Percentiles rank a stretch among this genome's conserved stretches.
Conservation (phyloP, 129 eudicot species). For the Centaurea solstitialis region DNA sequence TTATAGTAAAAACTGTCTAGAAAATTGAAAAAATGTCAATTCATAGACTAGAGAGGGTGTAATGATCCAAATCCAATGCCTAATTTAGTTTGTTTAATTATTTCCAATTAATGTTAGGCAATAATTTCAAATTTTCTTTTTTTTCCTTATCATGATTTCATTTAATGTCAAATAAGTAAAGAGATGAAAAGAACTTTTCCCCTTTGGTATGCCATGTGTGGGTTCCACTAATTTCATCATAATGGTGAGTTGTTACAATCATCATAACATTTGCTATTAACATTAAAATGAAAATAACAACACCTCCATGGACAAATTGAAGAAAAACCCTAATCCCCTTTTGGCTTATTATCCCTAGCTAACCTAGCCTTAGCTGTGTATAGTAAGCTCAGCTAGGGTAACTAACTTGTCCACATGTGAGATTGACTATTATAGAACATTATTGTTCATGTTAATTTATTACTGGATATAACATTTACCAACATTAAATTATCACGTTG, state of each 20-base stretch:
- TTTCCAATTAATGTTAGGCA: not conserved
- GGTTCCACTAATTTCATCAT: slow-evolving; percentile 22
- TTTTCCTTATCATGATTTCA: not conserved
- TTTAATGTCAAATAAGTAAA: slow-evolving; percentile 13
- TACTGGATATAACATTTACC: slow-evolving; percentile 5
- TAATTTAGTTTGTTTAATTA: not conserved
- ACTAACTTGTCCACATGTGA: slow-evolving; percentile 8
- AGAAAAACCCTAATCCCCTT: slow-evolving; percentile 19
- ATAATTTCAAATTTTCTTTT: not conserved
- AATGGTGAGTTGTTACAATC: slow-evolving; percentile 15
- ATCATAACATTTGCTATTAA: slow-evolving; percentile 9
- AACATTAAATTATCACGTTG: not conserved
- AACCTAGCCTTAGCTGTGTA: slow-evolving; percentile 7
- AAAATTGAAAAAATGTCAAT: too few relatives aligned
- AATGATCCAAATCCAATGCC: too few relatives aligned
- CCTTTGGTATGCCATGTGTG: slow-evolving; percentile 7
- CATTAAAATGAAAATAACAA: slow-evolving; percentile 12
- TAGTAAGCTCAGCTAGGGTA: not conserved
- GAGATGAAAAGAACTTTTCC: slow-evolving; percentile 5
- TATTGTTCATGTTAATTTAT: not conserved
- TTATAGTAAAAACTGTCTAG: too few relatives aligned
- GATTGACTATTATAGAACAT: not conserved
- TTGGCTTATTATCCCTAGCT: slow-evolving; percentile 6
- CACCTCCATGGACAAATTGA: slow-evolving; percentile 7
- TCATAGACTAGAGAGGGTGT: too few relatives aligned